These are phyloP conservation scores for Adansonia grandidieri DNA, from an alignment of 441 rosid genomes.

Conservation along the genomic window DNA sequence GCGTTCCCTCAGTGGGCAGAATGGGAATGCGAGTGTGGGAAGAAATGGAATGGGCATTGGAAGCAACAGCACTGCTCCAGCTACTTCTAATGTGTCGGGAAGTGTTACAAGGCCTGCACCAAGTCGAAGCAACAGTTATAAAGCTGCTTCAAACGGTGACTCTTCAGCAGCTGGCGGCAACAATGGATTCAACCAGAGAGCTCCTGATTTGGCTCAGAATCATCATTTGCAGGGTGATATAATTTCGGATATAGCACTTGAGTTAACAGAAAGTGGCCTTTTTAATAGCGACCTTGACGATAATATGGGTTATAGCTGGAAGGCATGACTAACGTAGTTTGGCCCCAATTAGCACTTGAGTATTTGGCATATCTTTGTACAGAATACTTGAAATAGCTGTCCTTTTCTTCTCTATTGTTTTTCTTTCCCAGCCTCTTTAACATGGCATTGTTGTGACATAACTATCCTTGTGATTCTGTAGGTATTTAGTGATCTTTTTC, in stretches of 20 bases:
- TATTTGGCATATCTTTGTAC: no score
- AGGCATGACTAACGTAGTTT: no score
- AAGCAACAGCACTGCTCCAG: slow-evolving; percentile 41
- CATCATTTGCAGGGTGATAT: slow-evolving; percentile 64
- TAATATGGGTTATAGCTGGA: slow-evolving; percentile 27
- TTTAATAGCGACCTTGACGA: slow-evolving; percentile 78
- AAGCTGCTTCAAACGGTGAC: slow-evolving; percentile 62
- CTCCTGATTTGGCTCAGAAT: slow-evolving; percentile 51
- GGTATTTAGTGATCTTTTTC: no score
- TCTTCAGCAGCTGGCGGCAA: slow-evolving; percentile 57
- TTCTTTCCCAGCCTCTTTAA: no score
- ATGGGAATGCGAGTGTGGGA: slow-evolving; percentile 43
- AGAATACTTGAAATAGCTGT: neutral
- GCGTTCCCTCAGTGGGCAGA: slow-evolving; percentile 48
- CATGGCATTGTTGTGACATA: no score
- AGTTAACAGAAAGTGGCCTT: slow-evolving; percentile 62
- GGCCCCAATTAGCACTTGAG: no score
- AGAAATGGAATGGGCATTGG: slow-evolving; percentile 57
- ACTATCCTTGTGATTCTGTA: no score
- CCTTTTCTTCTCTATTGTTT: no score
- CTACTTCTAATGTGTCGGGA: slow-evolving; percentile 53
- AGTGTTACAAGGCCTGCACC: slow-evolving; percentile 47
- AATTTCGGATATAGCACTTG: slow-evolving; percentile 66
- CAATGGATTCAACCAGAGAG: slow-evolving; percentile 55
- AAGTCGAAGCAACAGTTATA: slow-evolving; percentile 66